Conservation (phyloP, 2,329 filamentous ascomycete species). For the Calonectria fujianensis region DNA sequence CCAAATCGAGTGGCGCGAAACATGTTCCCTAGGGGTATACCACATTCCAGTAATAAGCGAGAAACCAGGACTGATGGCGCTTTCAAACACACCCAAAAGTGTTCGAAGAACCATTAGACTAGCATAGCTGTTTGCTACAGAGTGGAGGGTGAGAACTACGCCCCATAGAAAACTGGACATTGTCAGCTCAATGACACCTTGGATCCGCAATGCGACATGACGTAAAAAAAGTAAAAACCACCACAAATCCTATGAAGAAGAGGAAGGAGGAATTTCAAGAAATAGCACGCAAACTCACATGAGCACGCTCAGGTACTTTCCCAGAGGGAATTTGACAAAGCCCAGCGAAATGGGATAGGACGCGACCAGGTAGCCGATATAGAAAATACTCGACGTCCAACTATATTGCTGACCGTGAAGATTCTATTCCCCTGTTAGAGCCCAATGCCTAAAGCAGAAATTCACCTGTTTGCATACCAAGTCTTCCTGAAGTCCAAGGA, state of each 20-base stretch:
- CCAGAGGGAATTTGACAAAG: constrained; percentile 49
- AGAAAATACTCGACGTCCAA: constrained; percentile 69
- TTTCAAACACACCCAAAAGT: constrained; percentile 54
- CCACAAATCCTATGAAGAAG: background rate
- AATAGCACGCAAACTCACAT: constrained; percentile 33
- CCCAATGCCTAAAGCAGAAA: background rate
- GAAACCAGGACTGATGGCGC: constrained; percentile 53
- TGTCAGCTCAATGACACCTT: background rate
- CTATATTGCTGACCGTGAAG: constrained; percentile 64
- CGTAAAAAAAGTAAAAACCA: background rate
- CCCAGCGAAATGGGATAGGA: constrained; percentile 48
- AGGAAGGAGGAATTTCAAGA: no score
- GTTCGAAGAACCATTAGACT: constrained; percentile 52
- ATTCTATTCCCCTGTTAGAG: constrained; percentile 27
- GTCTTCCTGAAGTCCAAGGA: constrained; percentile 35
- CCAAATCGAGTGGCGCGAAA: constrained; percentile 56
- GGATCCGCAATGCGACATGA: background rate
- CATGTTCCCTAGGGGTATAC: constrained; percentile 56
- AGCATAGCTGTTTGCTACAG: constrained; percentile 60
- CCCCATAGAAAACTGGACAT: constrained; percentile 54
- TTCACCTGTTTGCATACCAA: constrained; percentile 9
- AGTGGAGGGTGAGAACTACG: constrained; percentile 57
- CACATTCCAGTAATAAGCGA: constrained; percentile 55
- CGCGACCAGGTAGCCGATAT: constrained; percentile 67
- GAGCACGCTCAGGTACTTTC: constrained; percentile 48